phyloP scores from a whole-genome alignment of 1,139 yeast genomes.

The Eremothecium gossypii region DNA sequence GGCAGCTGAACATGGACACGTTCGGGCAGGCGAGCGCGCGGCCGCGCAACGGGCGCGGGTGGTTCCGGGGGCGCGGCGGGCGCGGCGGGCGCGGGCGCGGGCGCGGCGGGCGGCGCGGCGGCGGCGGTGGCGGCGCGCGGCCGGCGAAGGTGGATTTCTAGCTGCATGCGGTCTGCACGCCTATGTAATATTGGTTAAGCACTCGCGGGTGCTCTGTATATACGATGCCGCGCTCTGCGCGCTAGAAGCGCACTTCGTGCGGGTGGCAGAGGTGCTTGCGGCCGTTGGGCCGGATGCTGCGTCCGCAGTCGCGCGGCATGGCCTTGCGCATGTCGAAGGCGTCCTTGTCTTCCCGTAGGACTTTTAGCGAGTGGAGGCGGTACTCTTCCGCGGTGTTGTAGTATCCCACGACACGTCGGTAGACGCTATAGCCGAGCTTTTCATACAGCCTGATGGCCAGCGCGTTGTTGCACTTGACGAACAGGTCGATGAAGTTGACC shows the following conservation, averaged over 20 bases:
- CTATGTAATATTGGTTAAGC: not conserved
- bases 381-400: slow-evolving; percentile 40
- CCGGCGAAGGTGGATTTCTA: slow-evolving; percentile 1
- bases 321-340: slow-evolving; percentile 80
- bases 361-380: slow-evolving; percentile 35
- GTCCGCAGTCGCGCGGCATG: slow-evolving; percentile 34
- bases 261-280: slow-evolving; percentile 51
- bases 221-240: not conserved
- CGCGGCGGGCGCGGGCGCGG: slow-evolving; percentile 29
- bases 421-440: slow-evolving; percentile 76
- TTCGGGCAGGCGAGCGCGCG: slow-evolving; percentile 46
- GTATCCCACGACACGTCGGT: slow-evolving; percentile 82
- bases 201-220: not conserved
- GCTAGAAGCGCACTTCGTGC: slow-evolving; percentile 37
- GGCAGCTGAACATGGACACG: slow-evolving; percentile 47
- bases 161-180: not conserved
- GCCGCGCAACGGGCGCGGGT: slow-evolving; percentile 29
- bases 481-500: slow-evolving; percentile 79
- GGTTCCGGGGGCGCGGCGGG: slow-evolving; percentile 31
- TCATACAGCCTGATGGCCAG: slow-evolving; percentile 78
- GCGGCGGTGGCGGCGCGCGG: slow-evolving; percentile 10
- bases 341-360: slow-evolving; percentile 57
- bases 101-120: slow-evolving; percentile 14
- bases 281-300: slow-evolving; percentile 51
- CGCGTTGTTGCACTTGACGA: slow-evolving; percentile 76